Evolutionary conservation across 352 stramenopile species (phyloP).

Genomic region (Phytophthora rubi): DNA sequence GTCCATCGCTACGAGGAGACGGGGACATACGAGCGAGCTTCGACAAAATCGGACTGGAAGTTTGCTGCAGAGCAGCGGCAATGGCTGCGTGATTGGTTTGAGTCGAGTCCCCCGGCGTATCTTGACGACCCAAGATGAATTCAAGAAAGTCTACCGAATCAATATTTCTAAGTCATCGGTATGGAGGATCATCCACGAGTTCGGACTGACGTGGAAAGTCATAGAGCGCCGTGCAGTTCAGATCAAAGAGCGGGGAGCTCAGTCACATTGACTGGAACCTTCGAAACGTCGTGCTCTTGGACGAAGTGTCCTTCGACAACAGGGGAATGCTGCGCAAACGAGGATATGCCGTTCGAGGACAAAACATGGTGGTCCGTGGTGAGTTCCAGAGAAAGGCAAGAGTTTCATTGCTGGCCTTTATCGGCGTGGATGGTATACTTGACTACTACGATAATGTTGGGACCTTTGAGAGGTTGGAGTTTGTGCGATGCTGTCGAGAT

Average conservation of each 20-base stretch:
- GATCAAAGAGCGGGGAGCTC: constrained; percentile 21
- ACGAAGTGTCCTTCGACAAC: constrained; percentile 48
- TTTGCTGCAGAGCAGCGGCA: background rate
- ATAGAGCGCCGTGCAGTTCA: background rate
- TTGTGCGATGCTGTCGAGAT: constrained; percentile 27
- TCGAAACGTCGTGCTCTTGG: constrained; percentile 27
- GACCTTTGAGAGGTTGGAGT: constrained; percentile 38
- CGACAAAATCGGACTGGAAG: background rate
- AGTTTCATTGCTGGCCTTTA: constrained; percentile 34
- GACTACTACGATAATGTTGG: constrained; percentile 37
- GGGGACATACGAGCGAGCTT: background rate
- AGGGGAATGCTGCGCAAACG: constrained; percentile 36
- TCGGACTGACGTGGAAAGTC: background rate
- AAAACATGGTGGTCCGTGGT: constrained; percentile 32
- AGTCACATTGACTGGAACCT: constrained; percentile 25
- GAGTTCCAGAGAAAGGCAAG: constrained; percentile 39
- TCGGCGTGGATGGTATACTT: constrained; percentile 29
- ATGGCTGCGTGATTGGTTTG: constrained; percentile 4
- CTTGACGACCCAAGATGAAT: constrained; percentile 8
- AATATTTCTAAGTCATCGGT: constrained; percentile 13
- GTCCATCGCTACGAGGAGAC: background rate
- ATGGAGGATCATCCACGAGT: background rate
- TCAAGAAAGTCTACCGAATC: background rate
- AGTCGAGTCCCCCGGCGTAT: constrained; percentile 2
- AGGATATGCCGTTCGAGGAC: constrained; percentile 29